Evolutionary conservation across 2,329 filamentous ascomycete genomes (phyloP), one percentile per base, ranked within the genome.

Genomic region (Metarhizium brunneum): DNA sequence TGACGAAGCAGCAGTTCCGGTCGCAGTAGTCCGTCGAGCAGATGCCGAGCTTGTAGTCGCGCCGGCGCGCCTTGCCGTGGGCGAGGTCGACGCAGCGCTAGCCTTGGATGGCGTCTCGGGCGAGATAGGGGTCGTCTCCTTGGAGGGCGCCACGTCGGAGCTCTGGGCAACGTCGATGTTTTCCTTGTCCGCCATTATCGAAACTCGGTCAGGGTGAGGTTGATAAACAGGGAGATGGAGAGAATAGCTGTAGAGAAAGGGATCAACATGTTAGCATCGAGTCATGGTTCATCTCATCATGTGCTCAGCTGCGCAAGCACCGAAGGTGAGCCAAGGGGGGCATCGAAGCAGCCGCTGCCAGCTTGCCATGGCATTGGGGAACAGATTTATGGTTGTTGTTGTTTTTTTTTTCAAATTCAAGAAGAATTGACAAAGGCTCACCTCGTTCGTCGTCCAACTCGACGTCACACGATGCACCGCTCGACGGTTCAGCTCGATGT

Each of bases 141-240:
- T 59, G 53, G 66, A 64, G 36, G 61, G 54, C 18, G 59, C 58
- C 50, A 68, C 72, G 60, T 75, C 74, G 42, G 76, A 74, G 58
- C 68, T 70, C 62, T 75, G 72, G 55, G 71, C 68, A 56, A 72
- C 70, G 58, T 77, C 75, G 65, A 73, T 70, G 61, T 70, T 72
- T 61, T 77, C 76, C 59, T 69, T 67, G 62, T 79, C 76, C 63
- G 76, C 76, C 76, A 78, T 78, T 60, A 42, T 69, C 61, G 16
- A 53, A 42, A 14, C 32, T 54, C 29, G 47, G 54, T 43, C 49
- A 45, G 30, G 53, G 36, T 48, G 14, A 50, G 16, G 11, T 20
- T 45, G 50, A 54, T 51, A 42, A 36, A 43, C 47, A 54, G 36
- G 35, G 50, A 11, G n/a, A 52, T 18, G 50, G 54, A 53, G 14